Evolutionary conservation across 164 flowering plant genomes (phyloP).

Genomic region (Vitis rotundifolia): DNA sequence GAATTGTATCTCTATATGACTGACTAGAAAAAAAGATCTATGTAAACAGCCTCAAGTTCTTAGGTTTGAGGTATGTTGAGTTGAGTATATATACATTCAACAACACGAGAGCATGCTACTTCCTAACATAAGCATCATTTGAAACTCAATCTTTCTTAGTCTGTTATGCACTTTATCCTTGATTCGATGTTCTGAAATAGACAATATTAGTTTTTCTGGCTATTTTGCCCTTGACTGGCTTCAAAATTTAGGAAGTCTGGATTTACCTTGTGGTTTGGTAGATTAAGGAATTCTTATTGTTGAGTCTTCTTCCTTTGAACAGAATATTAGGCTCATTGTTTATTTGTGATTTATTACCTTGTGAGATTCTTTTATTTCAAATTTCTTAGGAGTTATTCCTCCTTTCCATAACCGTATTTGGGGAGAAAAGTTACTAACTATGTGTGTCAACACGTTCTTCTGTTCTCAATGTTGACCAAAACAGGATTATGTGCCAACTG

Average conservation of each 20-base stretch:
- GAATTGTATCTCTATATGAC: too few species aligned
- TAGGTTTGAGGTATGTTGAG: too few species aligned
- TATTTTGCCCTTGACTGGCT: background rate
- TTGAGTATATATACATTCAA: too few species aligned
- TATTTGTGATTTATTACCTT: background rate
- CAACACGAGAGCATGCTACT: too few species aligned
- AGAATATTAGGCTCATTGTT: background rate
- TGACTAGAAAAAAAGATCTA: too few species aligned
- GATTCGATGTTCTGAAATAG: too few species aligned
- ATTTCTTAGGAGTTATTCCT: background rate
- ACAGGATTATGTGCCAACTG: constrained; percentile 75
- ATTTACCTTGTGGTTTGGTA: background rate
- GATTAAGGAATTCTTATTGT: background rate
- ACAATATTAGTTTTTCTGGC: background rate
- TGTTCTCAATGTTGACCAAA: background rate
- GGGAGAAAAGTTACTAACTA: background rate
- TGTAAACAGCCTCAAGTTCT: too few species aligned
- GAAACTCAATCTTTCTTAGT: too few species aligned
- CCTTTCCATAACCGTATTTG: background rate
- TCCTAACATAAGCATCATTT: too few species aligned
- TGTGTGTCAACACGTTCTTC: background rate
- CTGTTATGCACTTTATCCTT: too few species aligned
- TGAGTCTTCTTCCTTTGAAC: background rate
- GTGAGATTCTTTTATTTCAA: background rate
- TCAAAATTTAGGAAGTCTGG: background rate